Evolutionary conservation across 371 early-diverging fungal genomes (phyloP).

Genomic region (Entomophthora muscae): DNA sequence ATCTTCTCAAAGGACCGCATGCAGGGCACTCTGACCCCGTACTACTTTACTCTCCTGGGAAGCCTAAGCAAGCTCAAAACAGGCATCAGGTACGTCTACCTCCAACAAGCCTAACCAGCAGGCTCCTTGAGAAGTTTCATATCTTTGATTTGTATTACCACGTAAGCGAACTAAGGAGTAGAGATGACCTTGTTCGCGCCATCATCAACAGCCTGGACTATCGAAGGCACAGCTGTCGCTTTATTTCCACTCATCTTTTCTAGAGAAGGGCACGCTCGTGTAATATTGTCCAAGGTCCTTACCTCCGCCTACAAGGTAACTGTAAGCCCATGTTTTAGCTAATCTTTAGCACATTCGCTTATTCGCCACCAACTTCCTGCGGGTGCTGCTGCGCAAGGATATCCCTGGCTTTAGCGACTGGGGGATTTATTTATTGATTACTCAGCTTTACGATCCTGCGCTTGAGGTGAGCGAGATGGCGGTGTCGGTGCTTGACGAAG

Average conservation of each 20-base stretch:
- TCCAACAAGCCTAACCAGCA: not conserved
- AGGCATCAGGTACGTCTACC: conserved; percentile 29
- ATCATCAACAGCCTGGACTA: conserved; percentile 62
- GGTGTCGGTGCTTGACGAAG: conserved; percentile 46
- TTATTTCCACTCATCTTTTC: not conserved
- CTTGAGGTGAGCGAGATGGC: conserved; percentile 57
- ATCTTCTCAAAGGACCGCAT: conserved; percentile 60
- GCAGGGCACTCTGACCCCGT: conserved; percentile 47
- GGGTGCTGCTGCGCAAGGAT: conserved; percentile 35
- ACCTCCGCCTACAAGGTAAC: conserved; percentile 52
- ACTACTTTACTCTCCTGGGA: conserved; percentile 65
- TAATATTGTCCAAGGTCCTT: conserved; percentile 64
- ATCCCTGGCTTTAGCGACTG: conserved; percentile 49
- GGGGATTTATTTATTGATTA: conserved; percentile 53
- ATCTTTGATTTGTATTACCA: conserved; percentile 65
- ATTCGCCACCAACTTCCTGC: conserved; percentile 54
- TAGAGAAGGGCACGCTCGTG: conserved; percentile 66
- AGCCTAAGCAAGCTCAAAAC: conserved; percentile 37
- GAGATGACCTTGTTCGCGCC: conserved; percentile 63
- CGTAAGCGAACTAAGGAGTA: conserved; percentile 55
- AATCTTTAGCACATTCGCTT: conserved; percentile 36
- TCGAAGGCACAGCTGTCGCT: conserved; percentile 19
- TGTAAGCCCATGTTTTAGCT: not conserved
- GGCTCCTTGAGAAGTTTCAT: conserved; percentile 50
- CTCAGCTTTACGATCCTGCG: conserved; percentile 68